A percentile compares a stretch with the other conserved stretches of the same genome.
phyloP scores from a whole-genome alignment of 2,329 filamentous ascomycete species.

The Tolypocladium tundrense region DNA sequence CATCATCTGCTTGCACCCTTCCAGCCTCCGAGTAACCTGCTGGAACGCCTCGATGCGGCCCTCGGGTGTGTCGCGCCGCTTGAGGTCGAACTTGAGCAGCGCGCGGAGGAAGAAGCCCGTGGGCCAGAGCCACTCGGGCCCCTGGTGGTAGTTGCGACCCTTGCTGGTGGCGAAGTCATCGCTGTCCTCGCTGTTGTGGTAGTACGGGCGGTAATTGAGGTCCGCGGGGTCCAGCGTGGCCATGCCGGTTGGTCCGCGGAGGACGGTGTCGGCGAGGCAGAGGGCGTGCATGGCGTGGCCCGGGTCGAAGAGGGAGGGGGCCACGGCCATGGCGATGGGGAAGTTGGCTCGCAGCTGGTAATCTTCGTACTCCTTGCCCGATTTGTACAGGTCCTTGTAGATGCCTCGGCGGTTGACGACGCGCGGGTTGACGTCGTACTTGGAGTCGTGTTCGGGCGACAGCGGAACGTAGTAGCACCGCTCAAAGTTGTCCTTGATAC shows the following conservation, averaged over 20 bases:
- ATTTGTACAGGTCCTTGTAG: slow-evolving; percentile 94
- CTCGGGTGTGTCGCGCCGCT: slow-evolving; percentile 47
- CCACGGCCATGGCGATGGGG: slow-evolving; percentile 88
- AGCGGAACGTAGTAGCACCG: slow-evolving; percentile 79
- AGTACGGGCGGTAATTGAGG: slow-evolving; percentile 87
- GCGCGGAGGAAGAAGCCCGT: slow-evolving; percentile 92
- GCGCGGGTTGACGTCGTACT: slow-evolving; percentile 69
- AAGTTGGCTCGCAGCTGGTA: slow-evolving; percentile 95
- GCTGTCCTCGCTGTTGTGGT: slow-evolving; percentile 90
- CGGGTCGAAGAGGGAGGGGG: slow-evolving; percentile 75
- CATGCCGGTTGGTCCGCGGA: slow-evolving; percentile 88
- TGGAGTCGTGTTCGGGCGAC: slow-evolving; percentile 55
- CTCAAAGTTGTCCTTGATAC: slow-evolving; percentile 81
- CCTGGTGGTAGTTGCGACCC: slow-evolving; percentile 95
- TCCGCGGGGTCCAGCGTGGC: slow-evolving; percentile 88
- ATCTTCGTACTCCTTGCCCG: slow-evolving; percentile 92
- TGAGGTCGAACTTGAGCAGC: slow-evolving; percentile 79
- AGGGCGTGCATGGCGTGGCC: slow-evolving; percentile 71
- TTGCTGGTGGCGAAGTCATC: slow-evolving; percentile 86
- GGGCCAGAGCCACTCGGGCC: slow-evolving; percentile 97
- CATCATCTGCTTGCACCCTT: slow-evolving; percentile 79
- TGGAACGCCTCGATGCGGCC: slow-evolving; percentile 83
- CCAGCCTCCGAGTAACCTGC: slow-evolving; percentile 76
- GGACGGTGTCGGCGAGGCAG: slow-evolving; percentile 64
- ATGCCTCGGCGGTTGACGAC: slow-evolving; percentile 88